Evolutionary conservation across 2,329 filamentous ascomycete species (phyloP).

Genomic region (Cylindrodendrum hubeiense): DNA sequence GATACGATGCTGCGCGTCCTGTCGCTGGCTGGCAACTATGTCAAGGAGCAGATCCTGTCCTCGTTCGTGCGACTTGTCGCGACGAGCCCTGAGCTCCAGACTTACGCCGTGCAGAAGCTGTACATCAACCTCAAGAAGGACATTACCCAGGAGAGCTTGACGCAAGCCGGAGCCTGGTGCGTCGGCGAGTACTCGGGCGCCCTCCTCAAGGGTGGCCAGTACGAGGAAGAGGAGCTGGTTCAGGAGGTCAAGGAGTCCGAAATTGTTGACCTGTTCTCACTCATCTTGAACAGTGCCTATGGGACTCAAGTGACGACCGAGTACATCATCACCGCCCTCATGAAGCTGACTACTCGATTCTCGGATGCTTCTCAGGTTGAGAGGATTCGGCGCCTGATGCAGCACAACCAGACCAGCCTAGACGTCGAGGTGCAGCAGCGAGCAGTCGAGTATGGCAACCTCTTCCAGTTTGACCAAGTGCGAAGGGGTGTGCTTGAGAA

Average conservation of each 20-base stretch:
- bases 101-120: conserved; percentile 95
- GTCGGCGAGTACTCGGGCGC: conserved; percentile 97
- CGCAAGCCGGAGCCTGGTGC: conserved; percentile 93
- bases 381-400: conserved; percentile 82
- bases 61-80: conserved; percentile 97
- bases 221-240: conserved; percentile 93
- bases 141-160: conserved; percentile 96
- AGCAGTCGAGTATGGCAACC: conserved; percentile 92
- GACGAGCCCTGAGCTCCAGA: conserved; percentile 93
- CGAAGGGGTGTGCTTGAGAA: conserved; percentile 92
- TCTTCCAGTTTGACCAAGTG: conserved; percentile 92
- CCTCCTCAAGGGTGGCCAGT: conserved; percentile 88
- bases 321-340: conserved; percentile 94
- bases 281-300: conserved; percentile 94
- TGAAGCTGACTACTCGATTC: conserved; percentile 94
- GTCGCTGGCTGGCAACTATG: conserved; percentile 94
- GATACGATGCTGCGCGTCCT: conserved; percentile 97
- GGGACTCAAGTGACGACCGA: conserved; percentile 91
- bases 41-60: conserved; percentile 97
- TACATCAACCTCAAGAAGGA: conserved; percentile 93
- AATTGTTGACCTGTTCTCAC: conserved; percentile 90
- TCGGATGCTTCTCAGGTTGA: conserved; percentile 88
- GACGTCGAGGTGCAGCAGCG: conserved; percentile 97
- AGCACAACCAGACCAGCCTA: conserved; percentile 84
- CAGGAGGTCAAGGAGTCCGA: conserved; percentile 86